Evolutionary conservation across 768 basidiomycete species (phyloP).

Genomic region (Suillus clintonianus): DNA sequence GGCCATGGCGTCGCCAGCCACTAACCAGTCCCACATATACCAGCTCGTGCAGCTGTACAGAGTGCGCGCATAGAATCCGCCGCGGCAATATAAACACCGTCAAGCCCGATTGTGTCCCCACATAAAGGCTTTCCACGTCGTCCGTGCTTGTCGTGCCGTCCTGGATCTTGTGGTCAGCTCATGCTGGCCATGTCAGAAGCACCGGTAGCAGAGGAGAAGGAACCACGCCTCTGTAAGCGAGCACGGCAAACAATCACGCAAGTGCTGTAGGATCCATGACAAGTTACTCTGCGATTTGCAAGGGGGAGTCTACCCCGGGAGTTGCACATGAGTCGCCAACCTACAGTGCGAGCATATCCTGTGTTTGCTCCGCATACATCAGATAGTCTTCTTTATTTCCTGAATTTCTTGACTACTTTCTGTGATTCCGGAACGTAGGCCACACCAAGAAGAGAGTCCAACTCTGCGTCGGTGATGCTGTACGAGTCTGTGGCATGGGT

Average conservation of each 20-base stretch:
- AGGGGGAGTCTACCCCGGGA: constrained; percentile 16
- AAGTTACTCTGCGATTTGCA: constrained; percentile 18
- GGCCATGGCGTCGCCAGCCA: background rate
- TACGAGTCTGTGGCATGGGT: constrained; percentile 8
- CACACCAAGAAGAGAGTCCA: constrained; percentile 26
- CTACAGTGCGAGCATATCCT: constrained; percentile 25
- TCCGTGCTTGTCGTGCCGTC: constrained; percentile 79
- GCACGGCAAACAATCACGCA: constrained; percentile 25
- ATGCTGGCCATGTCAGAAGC: constrained; percentile 77
- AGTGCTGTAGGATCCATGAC: constrained; percentile 27
- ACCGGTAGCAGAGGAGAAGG: constrained; percentile 75
- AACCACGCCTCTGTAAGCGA: constrained; percentile 67
- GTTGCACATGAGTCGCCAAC: constrained; percentile 14
- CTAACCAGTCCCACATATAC: background rate
- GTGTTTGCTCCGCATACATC: constrained; percentile 14
- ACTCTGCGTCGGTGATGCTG: constrained; percentile 16
- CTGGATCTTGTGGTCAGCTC: constrained; percentile 86
- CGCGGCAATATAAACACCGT: constrained; percentile 53
- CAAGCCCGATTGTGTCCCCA: constrained; percentile 83
- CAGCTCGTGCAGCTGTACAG: background rate
- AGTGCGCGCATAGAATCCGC: background rate
- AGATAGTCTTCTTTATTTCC: constrained; percentile 8
- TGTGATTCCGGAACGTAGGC: constrained; percentile 16
- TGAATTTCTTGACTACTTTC: constrained; percentile 10
- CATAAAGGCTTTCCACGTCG: constrained; percentile 87